Evolutionary conservation across 345 rosid species (phyloP).

Genomic region (Toxicodendron radicans): DNA sequence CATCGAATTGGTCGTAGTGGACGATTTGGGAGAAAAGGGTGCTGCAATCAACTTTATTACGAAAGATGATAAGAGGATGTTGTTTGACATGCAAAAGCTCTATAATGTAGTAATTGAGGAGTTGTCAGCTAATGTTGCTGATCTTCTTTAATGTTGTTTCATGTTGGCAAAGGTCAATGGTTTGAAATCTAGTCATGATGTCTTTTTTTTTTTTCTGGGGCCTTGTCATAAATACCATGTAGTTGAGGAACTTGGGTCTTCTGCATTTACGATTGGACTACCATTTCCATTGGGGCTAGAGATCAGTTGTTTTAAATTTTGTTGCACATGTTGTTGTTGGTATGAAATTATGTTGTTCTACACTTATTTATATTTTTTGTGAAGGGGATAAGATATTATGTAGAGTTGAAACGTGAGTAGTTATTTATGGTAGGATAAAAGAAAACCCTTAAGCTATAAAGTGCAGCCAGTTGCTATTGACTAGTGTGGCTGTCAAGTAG

Average conservation of each 20-base stretch:
- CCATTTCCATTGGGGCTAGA: constrained; percentile 13
- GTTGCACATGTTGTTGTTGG: constrained; percentile 15
- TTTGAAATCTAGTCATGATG: not conserved
- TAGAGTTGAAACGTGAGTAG: constrained; percentile 18
- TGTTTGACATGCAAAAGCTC: constrained; percentile 26
- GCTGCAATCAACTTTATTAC: constrained; percentile 34
- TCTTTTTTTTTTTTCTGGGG: not conserved
- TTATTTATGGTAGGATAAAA: constrained; percentile 11
- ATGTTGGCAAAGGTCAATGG: constrained; percentile 17
- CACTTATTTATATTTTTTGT: not conserved
- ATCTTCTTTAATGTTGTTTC: constrained; percentile 21
- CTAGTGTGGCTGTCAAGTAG: not conserved
- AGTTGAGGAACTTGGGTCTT: not conserved
- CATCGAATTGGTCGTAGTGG: constrained; percentile 41
- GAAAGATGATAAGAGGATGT: constrained; percentile 26
- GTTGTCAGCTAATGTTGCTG: constrained; percentile 25
- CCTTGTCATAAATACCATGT: not conserved
- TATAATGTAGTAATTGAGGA: constrained; percentile 21
- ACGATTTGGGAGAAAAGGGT: constrained; percentile 41
- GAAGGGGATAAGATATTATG: constrained; percentile 11
- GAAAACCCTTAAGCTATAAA: constrained; percentile 19
- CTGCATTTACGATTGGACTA: constrained; percentile 10
- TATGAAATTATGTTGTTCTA: constrained; percentile 21
- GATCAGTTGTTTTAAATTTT: constrained; percentile 22
- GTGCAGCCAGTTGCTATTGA: constrained; percentile 10